Evolutionary conservation across 2,329 filamentous ascomycete species (phyloP).

Genomic region (Talaromyces marneffei): DNA sequence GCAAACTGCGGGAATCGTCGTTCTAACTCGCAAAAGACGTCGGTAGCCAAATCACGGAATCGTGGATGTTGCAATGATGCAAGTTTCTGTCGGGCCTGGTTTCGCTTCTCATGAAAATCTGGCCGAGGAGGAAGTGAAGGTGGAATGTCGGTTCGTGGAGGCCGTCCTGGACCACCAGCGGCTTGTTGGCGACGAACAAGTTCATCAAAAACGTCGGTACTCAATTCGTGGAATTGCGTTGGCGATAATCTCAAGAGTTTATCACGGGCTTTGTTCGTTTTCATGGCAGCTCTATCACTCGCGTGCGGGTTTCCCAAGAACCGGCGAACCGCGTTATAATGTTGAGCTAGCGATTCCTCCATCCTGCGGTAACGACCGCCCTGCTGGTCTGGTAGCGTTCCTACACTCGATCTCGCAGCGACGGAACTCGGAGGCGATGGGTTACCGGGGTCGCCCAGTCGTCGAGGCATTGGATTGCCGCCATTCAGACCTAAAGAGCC

Average conservation of each 20-base stretch:
- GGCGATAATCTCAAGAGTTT: constrained; percentile 85
- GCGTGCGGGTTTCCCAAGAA: constrained; percentile 66
- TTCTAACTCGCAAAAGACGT: constrained; percentile 94
- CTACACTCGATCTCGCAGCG: constrained; percentile 67
- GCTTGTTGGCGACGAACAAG: constrained; percentile 75
- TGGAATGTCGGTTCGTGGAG: constrained; percentile 49
- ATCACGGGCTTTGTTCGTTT: constrained; percentile 84
- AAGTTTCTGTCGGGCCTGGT: constrained; percentile 93
- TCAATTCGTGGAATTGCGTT: constrained; percentile 94
- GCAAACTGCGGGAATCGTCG: constrained; percentile 79
- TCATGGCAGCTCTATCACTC: constrained; percentile 67
- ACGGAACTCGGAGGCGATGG: constrained; percentile 86
- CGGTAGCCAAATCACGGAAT: constrained; percentile 87
- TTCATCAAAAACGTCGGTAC: constrained; percentile 96
- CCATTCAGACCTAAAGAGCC: constrained; percentile 56
- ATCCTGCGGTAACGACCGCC: constrained; percentile 53
- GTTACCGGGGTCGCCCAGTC: constrained; percentile 37
- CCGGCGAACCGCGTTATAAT: constrained; percentile 72
- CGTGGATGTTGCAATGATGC: constrained; percentile 79
- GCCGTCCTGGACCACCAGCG: constrained; percentile 41
- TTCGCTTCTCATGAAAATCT: constrained; percentile 92
- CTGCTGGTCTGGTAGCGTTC: constrained; percentile 62
- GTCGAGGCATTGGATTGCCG: constrained; percentile 20
- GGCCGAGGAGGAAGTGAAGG: constrained; percentile 75
- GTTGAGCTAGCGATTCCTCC: constrained; percentile 70